Percentiles rank a stretch among this genome's conserved stretches.
Conservation (phyloP, 169 alveolate genomes). For the Besnoitia besnoiti region DNA sequence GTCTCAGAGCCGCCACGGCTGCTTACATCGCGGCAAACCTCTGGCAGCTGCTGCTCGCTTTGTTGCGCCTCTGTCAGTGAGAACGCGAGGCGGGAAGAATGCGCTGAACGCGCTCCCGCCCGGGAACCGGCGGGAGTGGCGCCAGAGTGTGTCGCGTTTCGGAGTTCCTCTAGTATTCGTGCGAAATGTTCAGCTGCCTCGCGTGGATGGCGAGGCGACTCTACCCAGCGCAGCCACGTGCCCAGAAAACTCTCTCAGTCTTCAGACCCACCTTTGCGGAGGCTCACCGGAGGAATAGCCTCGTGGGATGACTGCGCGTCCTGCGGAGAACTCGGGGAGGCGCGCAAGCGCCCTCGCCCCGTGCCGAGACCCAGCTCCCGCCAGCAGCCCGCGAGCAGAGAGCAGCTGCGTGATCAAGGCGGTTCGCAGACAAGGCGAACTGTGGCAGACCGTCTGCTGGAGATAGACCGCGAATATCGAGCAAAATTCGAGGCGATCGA, state of each 20-base stretch:
- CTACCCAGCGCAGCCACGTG: no score
- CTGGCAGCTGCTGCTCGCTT: background rate
- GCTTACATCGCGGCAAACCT: background rate
- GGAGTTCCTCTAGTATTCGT: no score
- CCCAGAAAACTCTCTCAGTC: no score
- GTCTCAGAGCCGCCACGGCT: background rate
- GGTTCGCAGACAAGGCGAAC: background rate
- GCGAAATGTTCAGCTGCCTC: no score
- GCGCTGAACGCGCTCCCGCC: background rate
- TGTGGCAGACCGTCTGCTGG: background rate
- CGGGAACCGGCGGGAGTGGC: background rate
- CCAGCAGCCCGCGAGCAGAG: background rate
- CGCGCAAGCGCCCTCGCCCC: background rate
- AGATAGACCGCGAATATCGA: constrained; percentile 13
- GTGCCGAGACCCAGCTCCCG: background rate
- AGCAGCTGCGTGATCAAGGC: background rate
- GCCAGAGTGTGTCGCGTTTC: background rate
- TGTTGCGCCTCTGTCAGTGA: background rate
- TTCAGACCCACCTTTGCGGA: no score
- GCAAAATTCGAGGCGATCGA: background rate
- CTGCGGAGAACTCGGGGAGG: no score
- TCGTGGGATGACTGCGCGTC: no score
- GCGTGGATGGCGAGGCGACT: no score
- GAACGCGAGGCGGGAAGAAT: background rate
- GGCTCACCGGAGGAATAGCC: background rate